A percentile compares a stretch with the other conserved stretches of the same genome.
Conservation (phyloP, 192 early-diverging fungal genomes). For the Globomyces pollinis-pini region DNA sequence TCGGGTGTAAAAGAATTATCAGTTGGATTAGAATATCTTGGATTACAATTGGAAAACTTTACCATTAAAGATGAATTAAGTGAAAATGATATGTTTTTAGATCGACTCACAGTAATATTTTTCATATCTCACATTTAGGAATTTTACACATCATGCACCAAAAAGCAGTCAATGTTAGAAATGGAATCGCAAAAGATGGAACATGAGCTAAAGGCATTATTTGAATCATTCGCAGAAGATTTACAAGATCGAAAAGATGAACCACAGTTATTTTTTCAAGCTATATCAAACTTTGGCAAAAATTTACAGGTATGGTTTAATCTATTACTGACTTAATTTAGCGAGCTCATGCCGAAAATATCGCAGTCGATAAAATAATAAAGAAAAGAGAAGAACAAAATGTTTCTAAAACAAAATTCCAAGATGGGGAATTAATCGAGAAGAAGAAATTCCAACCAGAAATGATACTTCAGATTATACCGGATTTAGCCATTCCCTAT, state of each 20-base stretch:
- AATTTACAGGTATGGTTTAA: conserved; percentile 13
- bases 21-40: conserved; percentile 18
- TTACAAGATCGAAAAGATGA: conserved; percentile 13
- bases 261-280: conserved; percentile 38
- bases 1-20: conserved; percentile 18
- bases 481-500: background rate
- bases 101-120: background rate
- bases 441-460: background rate
- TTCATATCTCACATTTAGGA: background rate
- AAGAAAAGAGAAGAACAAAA: background rate
- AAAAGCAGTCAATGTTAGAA: conserved; percentile 12
- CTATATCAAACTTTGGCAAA: conserved; percentile 20
- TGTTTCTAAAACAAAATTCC: background rate
- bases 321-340: too few relatives aligned
- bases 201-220: conserved; percentile 21
- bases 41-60: conserved; percentile 18
- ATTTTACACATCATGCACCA: conserved; percentile 22
- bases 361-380: conserved; percentile 10
- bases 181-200: conserved; percentile 20
- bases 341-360: background rate
- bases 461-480: background rate
- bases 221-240: conserved; percentile 40
- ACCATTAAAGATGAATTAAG: conserved; percentile 2
- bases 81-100: conserved; percentile 15
- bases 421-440: background rate